These are phyloP conservation scores for Leccinum griseonigrum DNA, from an alignment of 1,284 basidiomycete genomes.

Conservation along the genomic window DNA sequence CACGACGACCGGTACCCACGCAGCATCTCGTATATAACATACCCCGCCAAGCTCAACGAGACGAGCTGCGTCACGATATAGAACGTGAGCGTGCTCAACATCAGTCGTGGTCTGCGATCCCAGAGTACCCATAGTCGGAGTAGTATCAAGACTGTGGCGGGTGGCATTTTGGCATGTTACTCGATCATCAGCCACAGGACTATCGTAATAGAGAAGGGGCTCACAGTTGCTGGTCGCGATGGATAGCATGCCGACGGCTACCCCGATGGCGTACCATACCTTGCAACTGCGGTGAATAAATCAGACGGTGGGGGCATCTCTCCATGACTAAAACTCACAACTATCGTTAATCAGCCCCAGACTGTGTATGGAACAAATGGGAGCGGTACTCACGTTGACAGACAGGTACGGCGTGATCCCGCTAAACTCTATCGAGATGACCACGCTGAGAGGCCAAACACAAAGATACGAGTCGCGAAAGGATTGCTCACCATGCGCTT, in stretches of 20 bases:
- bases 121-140: conserved; percentile 45
- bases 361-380: not conserved
- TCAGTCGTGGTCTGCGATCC: conserved; percentile 34
- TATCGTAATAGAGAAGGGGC: conserved; percentile 11
- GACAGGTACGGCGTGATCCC: conserved; percentile 16
- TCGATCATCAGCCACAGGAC: not conserved
- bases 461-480: not conserved
- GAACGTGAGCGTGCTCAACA: conserved; percentile 34
- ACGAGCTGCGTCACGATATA: conserved; percentile 35
- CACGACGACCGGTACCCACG: conserved; percentile 26
- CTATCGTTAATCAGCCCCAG: conserved; percentile 4
- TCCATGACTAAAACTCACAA: conserved; percentile 10
- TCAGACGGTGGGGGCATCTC: not conserved
- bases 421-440: conserved; percentile 25
- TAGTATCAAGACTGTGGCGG: conserved; percentile 34
- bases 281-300: conserved; percentile 30
- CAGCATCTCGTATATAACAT: conserved; percentile 29
- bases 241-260: conserved; percentile 36
- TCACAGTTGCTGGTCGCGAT: conserved; percentile 40
- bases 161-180: not conserved
- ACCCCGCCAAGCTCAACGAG: conserved; percentile 27
- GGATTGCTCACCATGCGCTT: conserved; percentile 36
- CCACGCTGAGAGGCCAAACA: not conserved
- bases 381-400: conserved; percentile 14
- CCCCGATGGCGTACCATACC: conserved; percentile 33